These are phyloP conservation scores for Hawksworthiomyces lignivorus DNA, from an alignment of 2,329 filamentous ascomycete genomes.

Conservation along the genomic window DNA sequence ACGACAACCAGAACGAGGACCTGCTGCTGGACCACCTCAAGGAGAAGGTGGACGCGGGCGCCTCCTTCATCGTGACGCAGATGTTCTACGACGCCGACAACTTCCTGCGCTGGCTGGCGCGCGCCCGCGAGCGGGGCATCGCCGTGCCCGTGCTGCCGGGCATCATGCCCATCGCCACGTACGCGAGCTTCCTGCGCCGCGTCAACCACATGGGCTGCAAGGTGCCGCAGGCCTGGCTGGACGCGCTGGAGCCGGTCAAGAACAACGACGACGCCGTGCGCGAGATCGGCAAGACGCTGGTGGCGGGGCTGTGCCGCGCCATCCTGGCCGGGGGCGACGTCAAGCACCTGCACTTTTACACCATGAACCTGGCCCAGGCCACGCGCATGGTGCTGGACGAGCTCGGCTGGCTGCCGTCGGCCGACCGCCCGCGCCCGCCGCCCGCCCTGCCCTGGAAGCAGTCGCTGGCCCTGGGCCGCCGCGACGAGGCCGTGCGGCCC, in stretches of 20 bases:
- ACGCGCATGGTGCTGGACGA: slow-evolving; percentile 93
- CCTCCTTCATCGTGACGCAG: slow-evolving; percentile 90
- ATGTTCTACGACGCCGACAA: slow-evolving; percentile 99
- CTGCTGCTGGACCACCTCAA: slow-evolving; percentile 84
- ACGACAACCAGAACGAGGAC: slow-evolving; percentile 85
- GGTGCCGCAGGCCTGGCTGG: slow-evolving; percentile 73
- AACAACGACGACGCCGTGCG: slow-evolving; percentile 92
- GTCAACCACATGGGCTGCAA: slow-evolving; percentile 86
- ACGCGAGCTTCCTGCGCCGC: slow-evolving; percentile 83
- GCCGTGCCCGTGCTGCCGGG: slow-evolving; percentile 64
- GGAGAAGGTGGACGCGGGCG: slow-evolving; percentile 92
- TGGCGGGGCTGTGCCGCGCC: slow-evolving; percentile 84
- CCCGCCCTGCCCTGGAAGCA: slow-evolving; percentile 95
- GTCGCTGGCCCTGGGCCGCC: slow-evolving; percentile 78
- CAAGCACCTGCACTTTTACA: slow-evolving; percentile 92
- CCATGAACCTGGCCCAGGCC: slow-evolving; percentile 95
- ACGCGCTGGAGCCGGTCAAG: slow-evolving; percentile 82
- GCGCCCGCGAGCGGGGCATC: slow-evolving; percentile 79
- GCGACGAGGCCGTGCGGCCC: slow-evolving; percentile 90
- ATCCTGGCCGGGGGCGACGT: slow-evolving; percentile 71
- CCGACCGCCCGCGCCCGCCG: slow-evolving; percentile 63
- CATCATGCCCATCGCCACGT: slow-evolving; percentile 94
- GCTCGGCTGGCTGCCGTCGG: slow-evolving; percentile 70
- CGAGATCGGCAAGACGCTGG: slow-evolving; percentile 77
- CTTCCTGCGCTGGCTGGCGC: slow-evolving; percentile 84